Evolutionary conservation across 2,329 filamentous ascomycete genomes (phyloP).

Genomic region (Trichoderma pleuroti): DNA sequence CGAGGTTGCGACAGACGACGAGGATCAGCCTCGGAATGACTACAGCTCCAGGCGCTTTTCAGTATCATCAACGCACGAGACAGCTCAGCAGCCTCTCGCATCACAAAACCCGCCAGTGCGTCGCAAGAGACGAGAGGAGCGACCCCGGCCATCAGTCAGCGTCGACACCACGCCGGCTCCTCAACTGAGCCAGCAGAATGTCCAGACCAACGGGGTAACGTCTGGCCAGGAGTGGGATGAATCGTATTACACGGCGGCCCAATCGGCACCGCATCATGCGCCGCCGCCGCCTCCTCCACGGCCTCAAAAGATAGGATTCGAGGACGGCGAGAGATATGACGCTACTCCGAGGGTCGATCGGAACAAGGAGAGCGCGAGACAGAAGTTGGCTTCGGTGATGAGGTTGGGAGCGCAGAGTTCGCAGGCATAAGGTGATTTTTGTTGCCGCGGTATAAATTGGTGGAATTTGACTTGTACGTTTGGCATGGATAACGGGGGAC

Average conservation of each 20-base stretch:
- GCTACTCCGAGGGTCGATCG: conserved; percentile 25
- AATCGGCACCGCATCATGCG: conserved; percentile 26
- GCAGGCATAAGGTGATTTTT: background rate
- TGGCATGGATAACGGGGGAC: background rate
- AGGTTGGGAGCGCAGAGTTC: conserved; percentile 50
- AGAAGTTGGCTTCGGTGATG: conserved; percentile 35
- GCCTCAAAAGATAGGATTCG: conserved; percentile 36
- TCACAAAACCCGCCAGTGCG: conserved; percentile 25
- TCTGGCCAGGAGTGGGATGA: conserved; percentile 30
- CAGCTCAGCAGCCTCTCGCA: conserved; percentile 19
- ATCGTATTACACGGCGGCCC: conserved; percentile 27
- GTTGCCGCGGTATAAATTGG: background rate
- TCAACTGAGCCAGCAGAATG: conserved; percentile 23
- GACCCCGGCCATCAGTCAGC: conserved; percentile 21
- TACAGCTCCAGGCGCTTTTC: conserved; percentile 20
- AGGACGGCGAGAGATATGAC: conserved; percentile 35
- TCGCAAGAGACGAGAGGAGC: conserved; percentile 25
- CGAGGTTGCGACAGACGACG: conserved; percentile 29
- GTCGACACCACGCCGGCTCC: conserved; percentile 20
- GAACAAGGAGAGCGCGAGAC: conserved; percentile 32
- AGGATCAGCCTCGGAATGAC: conserved; percentile 23
- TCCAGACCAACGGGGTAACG: conserved; percentile 21
- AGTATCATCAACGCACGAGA: conserved; percentile 15
- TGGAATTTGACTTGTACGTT: background rate
- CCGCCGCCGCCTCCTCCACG: conserved; percentile 38